These are phyloP conservation scores for Hypoxylon sp. DNA, from an alignment of 2,329 filamentous ascomycete genomes.

Conservation along the genomic window DNA sequence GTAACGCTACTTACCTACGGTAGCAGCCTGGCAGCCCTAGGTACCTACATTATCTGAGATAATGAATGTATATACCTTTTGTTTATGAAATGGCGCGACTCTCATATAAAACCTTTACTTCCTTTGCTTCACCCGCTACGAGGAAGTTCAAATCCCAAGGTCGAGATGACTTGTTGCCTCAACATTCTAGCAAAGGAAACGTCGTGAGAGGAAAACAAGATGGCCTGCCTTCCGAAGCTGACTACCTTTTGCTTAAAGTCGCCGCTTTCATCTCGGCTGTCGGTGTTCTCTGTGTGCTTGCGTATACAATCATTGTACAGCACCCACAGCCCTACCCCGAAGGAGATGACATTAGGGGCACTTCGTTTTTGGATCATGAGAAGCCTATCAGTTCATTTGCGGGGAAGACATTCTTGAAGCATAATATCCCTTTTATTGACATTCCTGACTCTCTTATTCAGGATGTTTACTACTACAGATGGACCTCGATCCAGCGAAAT, in stretches of 20 bases:
- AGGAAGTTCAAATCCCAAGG: constrained; percentile 9
- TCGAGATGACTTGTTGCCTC: constrained; percentile 15
- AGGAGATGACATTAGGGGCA: constrained; percentile 35
- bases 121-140: constrained; percentile 10
- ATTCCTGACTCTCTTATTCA: constrained; percentile 59
- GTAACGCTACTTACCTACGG: constrained; percentile 31
- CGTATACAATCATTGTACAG: constrained; percentile 29
- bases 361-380: constrained; percentile 52
- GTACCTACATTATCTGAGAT: constrained; percentile 15
- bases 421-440: constrained; percentile 63
- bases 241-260: constrained; percentile 43
- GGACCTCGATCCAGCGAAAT: constrained; percentile 60
- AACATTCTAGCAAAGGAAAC: constrained; percentile 7
- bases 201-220: constrained; percentile 8
- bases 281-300: constrained; percentile 39
- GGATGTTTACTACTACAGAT: constrained; percentile 64
- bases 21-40: neutral
- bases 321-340: neutral
- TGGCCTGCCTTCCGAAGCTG: constrained; percentile 27
- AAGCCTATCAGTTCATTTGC: constrained; percentile 45
- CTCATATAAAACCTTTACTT: constrained; percentile 33
- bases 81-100: constrained; percentile 26
- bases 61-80: neutral
- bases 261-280: constrained; percentile 41
- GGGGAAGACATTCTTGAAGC: constrained; percentile 50